A percentile compares a stretch with the other conserved stretches of the same genome.
Conservation (phyloP, 768 basidiomycete species). For the Calvatia gigantea region DNA sequence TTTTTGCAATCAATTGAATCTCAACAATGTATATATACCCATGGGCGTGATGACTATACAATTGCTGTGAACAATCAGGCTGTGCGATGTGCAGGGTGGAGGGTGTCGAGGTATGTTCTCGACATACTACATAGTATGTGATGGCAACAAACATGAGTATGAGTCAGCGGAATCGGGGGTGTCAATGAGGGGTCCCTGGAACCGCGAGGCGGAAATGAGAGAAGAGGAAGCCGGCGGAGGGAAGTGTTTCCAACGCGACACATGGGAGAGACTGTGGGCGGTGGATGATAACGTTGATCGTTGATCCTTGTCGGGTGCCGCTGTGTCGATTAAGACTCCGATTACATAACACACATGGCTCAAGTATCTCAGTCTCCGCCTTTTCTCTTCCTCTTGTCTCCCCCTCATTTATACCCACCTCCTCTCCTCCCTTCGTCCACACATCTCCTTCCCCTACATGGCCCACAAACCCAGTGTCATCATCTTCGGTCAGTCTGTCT, state of each 20-base stretch:
- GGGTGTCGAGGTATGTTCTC: not conserved
- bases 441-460: not conserved
- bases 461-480: conserved; percentile 11
- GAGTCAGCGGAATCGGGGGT: conserved; percentile 7
- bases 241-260: conserved; percentile 11
- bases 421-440: not conserved
- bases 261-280: conserved; percentile 6
- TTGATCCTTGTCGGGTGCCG: conserved; percentile 12
- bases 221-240: conserved; percentile 2
- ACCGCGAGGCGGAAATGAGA: not conserved
- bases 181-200: not conserved
- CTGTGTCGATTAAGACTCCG: conserved; percentile 9
- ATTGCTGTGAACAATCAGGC: not conserved
- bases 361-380: conserved; percentile 5
- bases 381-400: not conserved
- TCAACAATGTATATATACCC: not conserved
- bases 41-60: not conserved
- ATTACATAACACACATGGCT: conserved; percentile 10
- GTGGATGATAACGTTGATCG: too few relatives aligned
- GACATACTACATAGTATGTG: not conserved
- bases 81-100: not conserved
- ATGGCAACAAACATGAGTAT: conserved; percentile 1
- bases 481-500: conserved; percentile 1
- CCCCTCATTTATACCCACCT: not conserved
- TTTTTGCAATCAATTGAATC: not conserved